Conservation (phyloP, 2,329 filamentous ascomycete genomes). For the Colletotrichum navitas region DNA sequence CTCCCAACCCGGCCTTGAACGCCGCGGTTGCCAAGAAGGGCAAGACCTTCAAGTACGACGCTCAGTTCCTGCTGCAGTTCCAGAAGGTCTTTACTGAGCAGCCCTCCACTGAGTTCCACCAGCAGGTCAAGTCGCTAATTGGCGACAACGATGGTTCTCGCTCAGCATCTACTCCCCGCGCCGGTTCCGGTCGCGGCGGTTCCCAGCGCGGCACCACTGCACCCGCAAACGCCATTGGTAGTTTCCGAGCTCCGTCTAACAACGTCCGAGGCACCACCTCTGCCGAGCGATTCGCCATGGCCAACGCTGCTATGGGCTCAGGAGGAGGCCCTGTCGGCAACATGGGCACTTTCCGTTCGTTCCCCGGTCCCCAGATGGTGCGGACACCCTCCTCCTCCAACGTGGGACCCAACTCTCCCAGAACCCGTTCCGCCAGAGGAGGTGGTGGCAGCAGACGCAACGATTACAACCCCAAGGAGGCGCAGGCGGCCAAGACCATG, state of each 20-base stretch:
- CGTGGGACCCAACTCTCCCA: constrained; percentile 77
- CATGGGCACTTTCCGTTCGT: constrained; percentile 57
- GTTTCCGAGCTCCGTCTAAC: constrained; percentile 63
- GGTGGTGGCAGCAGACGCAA: constrained; percentile 71
- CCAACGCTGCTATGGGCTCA: constrained; percentile 60
- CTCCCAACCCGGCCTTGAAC: constrained; percentile 93
- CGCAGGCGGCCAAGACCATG: constrained; percentile 86
- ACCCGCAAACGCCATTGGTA: constrained; percentile 73
- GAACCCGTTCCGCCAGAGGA: constrained; percentile 70
- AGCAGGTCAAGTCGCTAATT: constrained; percentile 87
- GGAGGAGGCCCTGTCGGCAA: constrained; percentile 31
- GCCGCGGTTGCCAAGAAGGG: constrained; percentile 81
- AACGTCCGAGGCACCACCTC: constrained; percentile 77
- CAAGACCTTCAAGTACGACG: constrained; percentile 92
- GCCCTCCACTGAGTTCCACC: constrained; percentile 92
- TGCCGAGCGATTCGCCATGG: constrained; percentile 78
- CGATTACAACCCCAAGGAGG: constrained; percentile 69
- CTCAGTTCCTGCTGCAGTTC: constrained; percentile 95
- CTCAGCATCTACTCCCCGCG: constrained; percentile 72
- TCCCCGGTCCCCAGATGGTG: constrained; percentile 73
- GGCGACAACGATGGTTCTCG: constrained; percentile 79
- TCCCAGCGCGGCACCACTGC: constrained; percentile 65
- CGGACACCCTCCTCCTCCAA: constrained; percentile 72
- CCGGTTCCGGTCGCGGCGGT: constrained; percentile 62
- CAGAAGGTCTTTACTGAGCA: constrained; percentile 97